phyloP scores from a whole-genome alignment of 768 basidiomycete species.

The Heimioporus sp. region DNA sequence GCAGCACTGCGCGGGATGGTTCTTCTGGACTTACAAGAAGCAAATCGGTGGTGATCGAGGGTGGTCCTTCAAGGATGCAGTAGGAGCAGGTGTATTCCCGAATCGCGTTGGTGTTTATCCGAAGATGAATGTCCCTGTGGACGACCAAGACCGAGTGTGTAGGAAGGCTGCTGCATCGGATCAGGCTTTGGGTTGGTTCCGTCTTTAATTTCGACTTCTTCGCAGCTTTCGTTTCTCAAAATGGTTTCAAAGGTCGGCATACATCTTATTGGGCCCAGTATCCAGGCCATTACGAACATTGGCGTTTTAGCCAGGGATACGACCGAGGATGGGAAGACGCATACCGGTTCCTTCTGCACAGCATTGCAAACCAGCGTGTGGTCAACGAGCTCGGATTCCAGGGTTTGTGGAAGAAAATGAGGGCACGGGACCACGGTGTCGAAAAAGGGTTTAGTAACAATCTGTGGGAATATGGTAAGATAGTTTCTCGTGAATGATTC shows the following conservation, averaged over 20 bases:
- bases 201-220: constrained; percentile 2
- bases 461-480: constrained; percentile 68
- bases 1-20: constrained; percentile 64
- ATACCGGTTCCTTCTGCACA: constrained; percentile 48
- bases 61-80: constrained; percentile 71
- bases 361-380: constrained; percentile 14
- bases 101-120: constrained; percentile 42
- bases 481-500: not conserved
- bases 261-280: constrained; percentile 44
- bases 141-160: constrained; percentile 16
- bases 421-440: constrained; percentile 43
- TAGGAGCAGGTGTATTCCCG: constrained; percentile 62
- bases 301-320: constrained; percentile 67
- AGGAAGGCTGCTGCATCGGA: constrained; percentile 31
- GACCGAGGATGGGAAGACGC: constrained; percentile 71
- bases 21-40: constrained; percentile 87
- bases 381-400: constrained; percentile 64
- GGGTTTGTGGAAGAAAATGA: constrained; percentile 52
- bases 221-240: constrained; percentile 15
- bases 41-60: constrained; percentile 62
- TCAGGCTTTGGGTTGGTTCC: constrained; percentile 32
- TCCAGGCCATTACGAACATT: constrained; percentile 61
- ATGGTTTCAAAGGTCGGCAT: constrained; percentile 35
- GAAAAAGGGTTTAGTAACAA: constrained; percentile 38
- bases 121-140: constrained; percentile 16